Conservation (phyloP, 257 asterid species). For the Eucommia ulmoides region DNA sequence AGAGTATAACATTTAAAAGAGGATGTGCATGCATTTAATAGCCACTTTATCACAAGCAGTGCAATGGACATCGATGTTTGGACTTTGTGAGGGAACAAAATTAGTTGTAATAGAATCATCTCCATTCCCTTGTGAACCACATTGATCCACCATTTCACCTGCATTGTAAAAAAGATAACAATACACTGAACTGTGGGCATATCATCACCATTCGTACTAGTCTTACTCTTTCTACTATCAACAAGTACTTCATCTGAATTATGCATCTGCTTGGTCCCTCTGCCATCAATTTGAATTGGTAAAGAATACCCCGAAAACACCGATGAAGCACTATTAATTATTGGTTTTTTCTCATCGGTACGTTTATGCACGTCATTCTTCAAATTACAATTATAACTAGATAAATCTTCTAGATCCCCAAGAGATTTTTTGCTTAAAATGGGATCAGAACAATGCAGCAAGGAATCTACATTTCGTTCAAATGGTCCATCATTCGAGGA, state of each 20-base stretch:
- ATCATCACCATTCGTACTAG: slow-evolving; percentile 27
- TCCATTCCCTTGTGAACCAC: slow-evolving; percentile 3
- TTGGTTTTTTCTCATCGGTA: slow-evolving; percentile 21
- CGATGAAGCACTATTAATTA: slow-evolving; percentile 19
- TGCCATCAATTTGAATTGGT: too few species aligned
- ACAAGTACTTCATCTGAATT: slow-evolving; percentile 12
- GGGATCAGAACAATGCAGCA: not conserved
- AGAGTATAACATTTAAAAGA: slow-evolving; percentile 24
- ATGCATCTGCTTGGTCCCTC: slow-evolving; percentile 10
- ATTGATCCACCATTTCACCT: slow-evolving; percentile 11
- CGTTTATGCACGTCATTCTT: slow-evolving; percentile 8
- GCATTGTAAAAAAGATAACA: slow-evolving; percentile 7
- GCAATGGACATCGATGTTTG: slow-evolving; percentile 15
- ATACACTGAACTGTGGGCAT: too few species aligned
- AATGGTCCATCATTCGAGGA: slow-evolving; percentile 14
- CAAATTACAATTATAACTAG: slow-evolving; percentile 13
- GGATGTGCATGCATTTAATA: slow-evolving; percentile 27
- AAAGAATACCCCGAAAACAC: slow-evolving; percentile 9
- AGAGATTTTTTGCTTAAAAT: not conserved
- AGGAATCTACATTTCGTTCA: slow-evolving; percentile 3
- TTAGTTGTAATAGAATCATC: slow-evolving; percentile 3
- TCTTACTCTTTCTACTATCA: slow-evolving; percentile 11
- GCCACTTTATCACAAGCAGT: slow-evolving; percentile 32
- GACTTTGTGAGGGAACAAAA: slow-evolving; percentile 3
- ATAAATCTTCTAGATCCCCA: slow-evolving; percentile 9